Evolutionary conservation across 129 eudicot genomes (phyloP), one percentile per base, ranked within the genome.

Genomic region (Silybum marianum): DNA sequence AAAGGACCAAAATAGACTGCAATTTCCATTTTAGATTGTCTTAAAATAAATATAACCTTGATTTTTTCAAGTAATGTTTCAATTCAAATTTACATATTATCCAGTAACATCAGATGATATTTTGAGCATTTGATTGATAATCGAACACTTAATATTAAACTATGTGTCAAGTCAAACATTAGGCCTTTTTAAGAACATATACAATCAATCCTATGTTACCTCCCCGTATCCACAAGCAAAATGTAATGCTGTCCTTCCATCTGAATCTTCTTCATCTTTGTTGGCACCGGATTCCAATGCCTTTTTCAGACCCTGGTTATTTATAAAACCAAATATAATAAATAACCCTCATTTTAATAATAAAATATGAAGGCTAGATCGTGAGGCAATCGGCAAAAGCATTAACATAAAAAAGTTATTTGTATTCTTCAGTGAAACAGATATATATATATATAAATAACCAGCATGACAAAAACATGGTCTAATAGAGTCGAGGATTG

Each of bases 231-330:
- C 99, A 87, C 99, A 89, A 8, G 97, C 94, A 88, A 90, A 95
- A 83, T 95, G 99, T 83, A 95, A 79, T 22, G 99, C 97, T n/a
- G 97, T 90, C 87, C 99, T 95, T 80, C 97, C 99, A 84, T 95
- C 99, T 38, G 97, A 86, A 88, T 95, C 97, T 83, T 90, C 99
- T 85, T 95, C 99, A 85, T 95, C 97, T 72, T 91, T 90, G 77
- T 95, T 94, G 74, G 93, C 97, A 78, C 99, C 97, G 48, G 92
- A 84, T 48, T 90, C 92, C 77, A 95, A 69, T 51, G 99, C 97
- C 11, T 81, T 88, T 86, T 87, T 89, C 90, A 95, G 83, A 67
- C 97, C 99, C 97, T 92, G 82, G 39, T 77, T 51, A 80, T 67
- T 74, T 63, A 83, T 38, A 83, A 51, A 74, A 74, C 75, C n/a